Percentiles rank a stretch among this genome's conserved stretches.
Conservation (phyloP, 495 filamentous ascomycete species). For the Hyaloscypha finlandica region DNA sequence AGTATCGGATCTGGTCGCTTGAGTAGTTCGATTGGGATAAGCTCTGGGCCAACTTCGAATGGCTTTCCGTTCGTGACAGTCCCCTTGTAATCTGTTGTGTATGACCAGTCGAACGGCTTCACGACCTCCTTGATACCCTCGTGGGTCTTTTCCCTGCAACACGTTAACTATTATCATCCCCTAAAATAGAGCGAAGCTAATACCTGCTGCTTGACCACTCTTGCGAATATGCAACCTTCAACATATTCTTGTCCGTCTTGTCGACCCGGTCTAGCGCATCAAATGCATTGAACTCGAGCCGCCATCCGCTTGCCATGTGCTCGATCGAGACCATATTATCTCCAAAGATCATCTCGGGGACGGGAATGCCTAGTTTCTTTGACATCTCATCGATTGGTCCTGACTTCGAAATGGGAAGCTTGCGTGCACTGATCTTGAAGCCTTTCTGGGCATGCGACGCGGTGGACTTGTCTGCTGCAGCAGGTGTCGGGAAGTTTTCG, state of each 20-base stretch:
- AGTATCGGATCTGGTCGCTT: slow-evolving; percentile 87
- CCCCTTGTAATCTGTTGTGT: slow-evolving; percentile 83
- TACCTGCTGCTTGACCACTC: slow-evolving; percentile 84
- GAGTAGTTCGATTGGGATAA: slow-evolving; percentile 82
- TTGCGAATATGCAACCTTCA: slow-evolving; percentile 88
- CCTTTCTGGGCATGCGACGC: slow-evolving; percentile 53
- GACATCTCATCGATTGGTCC: slow-evolving; percentile 88
- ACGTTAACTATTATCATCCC: slow-evolving; percentile 29
- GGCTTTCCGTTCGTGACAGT: slow-evolving; percentile 43
- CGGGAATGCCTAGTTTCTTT: slow-evolving; percentile 73
- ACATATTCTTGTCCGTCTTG: slow-evolving; percentile 86
- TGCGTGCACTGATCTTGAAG: slow-evolving; percentile 75
- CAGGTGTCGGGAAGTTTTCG: slow-evolving; percentile 42
- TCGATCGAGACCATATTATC: slow-evolving; percentile 81
- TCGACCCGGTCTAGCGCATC: slow-evolving; percentile 88
- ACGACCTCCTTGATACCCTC: slow-evolving; percentile 92
- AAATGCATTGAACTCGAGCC: slow-evolving; percentile 76
- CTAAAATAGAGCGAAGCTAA: not conserved
- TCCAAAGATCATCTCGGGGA: slow-evolving; percentile 99
- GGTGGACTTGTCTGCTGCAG: slow-evolving; percentile 40
- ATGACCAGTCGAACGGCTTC: slow-evolving; percentile 97
- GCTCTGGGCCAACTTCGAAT: slow-evolving; percentile 39
- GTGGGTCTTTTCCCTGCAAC: slow-evolving; percentile 71
- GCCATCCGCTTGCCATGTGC: slow-evolving; percentile 70
- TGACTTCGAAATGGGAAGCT: slow-evolving; percentile 89